phyloP scores from a whole-genome alignment of 2,329 filamentous ascomycete species.

The Neonectria neomacrospora region DNA sequence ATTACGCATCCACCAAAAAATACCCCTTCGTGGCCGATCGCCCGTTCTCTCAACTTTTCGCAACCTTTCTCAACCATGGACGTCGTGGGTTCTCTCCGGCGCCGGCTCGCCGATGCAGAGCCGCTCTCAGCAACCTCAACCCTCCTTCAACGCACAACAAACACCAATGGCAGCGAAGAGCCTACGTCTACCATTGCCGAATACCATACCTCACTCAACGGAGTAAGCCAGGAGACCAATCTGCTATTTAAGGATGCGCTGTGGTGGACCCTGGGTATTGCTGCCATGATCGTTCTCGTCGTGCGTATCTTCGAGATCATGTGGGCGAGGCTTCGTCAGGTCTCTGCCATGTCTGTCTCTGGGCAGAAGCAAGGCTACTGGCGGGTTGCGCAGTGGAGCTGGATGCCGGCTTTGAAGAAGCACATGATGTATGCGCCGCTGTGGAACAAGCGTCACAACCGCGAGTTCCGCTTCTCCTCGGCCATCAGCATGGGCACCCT shows the following conservation, averaged over 20 bases:
- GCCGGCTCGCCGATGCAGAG: constrained; percentile 47
- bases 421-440: constrained; percentile 70
- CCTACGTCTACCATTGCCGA: constrained; percentile 63
- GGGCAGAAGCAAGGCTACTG: constrained; percentile 68
- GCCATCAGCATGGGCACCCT: constrained; percentile 71
- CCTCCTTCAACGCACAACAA: constrained; percentile 45
- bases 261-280: constrained; percentile 70
- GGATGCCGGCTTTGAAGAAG: constrained; percentile 72
- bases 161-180: constrained; percentile 44
- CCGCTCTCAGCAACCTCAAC: constrained; percentile 48
- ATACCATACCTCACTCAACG: constrained; percentile 66
- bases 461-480: constrained; percentile 70
- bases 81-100: constrained; percentile 49
- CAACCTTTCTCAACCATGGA: constrained; percentile 28
- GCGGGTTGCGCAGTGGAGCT: constrained; percentile 66
- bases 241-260: constrained; percentile 66
- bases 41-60: constrained; percentile 24
- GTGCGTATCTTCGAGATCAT: constrained; percentile 65
- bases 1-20: constrained; percentile 25
- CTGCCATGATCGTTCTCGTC: constrained; percentile 63
- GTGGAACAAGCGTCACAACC: constrained; percentile 73
- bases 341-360: constrained; percentile 66
- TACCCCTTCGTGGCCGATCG: neutral
- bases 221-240: constrained; percentile 70
- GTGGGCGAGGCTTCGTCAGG: constrained; percentile 67